Evolutionary conservation across 306 rosid genomes (phyloP).

Genomic region (Acmispon strigosus): DNA sequence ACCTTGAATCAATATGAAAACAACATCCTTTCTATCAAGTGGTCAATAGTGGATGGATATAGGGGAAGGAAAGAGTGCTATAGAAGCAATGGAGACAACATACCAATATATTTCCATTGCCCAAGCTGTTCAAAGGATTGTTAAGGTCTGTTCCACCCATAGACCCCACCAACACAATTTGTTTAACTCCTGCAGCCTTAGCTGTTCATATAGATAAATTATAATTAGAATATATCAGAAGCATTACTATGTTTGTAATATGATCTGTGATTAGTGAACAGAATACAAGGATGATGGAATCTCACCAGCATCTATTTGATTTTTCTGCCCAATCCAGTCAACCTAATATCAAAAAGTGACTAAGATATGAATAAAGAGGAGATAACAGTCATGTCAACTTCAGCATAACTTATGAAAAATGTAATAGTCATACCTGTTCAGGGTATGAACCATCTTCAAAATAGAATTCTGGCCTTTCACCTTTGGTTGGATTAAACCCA

Average conservation of each 20-base stretch:
- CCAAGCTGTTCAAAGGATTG: slow-evolving; percentile 79
- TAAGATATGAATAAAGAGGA: not conserved
- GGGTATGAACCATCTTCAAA: slow-evolving; percentile 84
- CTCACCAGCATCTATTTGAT: slow-evolving; percentile 88
- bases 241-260: not conserved
- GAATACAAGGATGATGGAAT: not conserved
- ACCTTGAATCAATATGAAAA: slow-evolving; percentile 36
- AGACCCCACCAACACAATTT: slow-evolving; percentile 89
- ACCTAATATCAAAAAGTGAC: slow-evolving; percentile 35
- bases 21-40: not conserved
- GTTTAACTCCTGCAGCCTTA: slow-evolving; percentile 90
- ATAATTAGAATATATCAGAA: slow-evolving; percentile 9
- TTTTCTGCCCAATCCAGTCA: slow-evolving; percentile 98
- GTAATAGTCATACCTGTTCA: slow-evolving; percentile 56
- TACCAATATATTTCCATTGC: slow-evolving; percentile 90
- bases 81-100: slow-evolving; percentile 7
- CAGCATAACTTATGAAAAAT: not conserved
- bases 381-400: no score
- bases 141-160: slow-evolving; percentile 88
- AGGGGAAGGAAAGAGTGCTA: not conserved
- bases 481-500: slow-evolving; percentile 82
- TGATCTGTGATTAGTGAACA: not conserved
- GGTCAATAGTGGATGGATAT: not conserved
- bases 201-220: slow-evolving; percentile 44
- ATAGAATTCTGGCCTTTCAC: slow-evolving; percentile 85